Evolutionary conservation across 306 rosid species (phyloP).

Genomic region (Cyamopsis tetragonoloba): DNA sequence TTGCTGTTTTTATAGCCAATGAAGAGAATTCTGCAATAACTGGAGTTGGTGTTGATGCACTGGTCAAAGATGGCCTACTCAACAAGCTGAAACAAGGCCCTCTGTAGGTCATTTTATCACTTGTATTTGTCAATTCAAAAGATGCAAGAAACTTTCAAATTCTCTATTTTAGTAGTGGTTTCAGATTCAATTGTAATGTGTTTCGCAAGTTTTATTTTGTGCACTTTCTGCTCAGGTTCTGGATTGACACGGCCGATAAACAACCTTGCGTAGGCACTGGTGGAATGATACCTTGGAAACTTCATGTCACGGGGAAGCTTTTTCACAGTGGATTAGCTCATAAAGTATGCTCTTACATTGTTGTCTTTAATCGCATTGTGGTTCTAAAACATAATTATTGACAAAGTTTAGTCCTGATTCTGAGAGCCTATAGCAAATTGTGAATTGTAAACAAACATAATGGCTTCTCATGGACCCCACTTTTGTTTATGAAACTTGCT

Average conservation of each 20-base stretch:
- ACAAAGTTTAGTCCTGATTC: not conserved
- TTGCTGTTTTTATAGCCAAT: conserved; percentile 82
- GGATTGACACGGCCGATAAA: conserved; percentile 92
- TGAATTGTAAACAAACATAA: not conserved
- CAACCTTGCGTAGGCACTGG: conserved; percentile 97
- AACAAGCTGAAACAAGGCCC: conserved; percentile 75
- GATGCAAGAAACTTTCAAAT: not conserved
- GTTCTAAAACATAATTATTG: not conserved
- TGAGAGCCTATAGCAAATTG: not conserved
- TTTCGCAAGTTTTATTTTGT: conserved; percentile 11
- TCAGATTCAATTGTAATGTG: not conserved
- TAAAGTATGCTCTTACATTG: conserved; percentile 43
- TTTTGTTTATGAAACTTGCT: not conserved
- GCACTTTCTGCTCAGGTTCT: conserved; percentile 49
- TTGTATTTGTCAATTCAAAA: not conserved
- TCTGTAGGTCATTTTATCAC: conserved; percentile 47
- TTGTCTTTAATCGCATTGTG: conserved; percentile 3
- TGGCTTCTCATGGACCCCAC: not conserved
- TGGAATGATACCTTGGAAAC: conserved; percentile 92
- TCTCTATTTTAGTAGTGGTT: not conserved
- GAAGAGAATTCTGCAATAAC: conserved; percentile 83
- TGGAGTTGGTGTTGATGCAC: conserved; percentile 89
- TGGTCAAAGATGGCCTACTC: conserved; percentile 76
- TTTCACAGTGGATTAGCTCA: conserved; percentile 93
- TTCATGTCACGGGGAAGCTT: conserved; percentile 72